Evolutionary conservation across 2,329 filamentous ascomycete genomes (phyloP).

Genomic region (Aphanoascus verrucosus): DNA sequence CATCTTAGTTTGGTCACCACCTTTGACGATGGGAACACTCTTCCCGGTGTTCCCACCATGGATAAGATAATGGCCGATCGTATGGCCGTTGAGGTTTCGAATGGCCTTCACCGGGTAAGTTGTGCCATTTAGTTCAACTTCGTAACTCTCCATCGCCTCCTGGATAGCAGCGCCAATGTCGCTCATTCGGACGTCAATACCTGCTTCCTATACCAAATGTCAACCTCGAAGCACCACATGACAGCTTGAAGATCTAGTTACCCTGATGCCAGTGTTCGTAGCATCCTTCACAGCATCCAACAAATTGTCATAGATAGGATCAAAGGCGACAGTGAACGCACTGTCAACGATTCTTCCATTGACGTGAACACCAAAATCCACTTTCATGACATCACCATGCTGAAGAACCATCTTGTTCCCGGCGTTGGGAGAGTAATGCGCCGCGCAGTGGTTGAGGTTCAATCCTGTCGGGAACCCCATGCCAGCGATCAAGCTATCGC

Average conservation of each 20-base stretch:
- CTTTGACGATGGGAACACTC: slow-evolving; percentile 88
- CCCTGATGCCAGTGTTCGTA: slow-evolving; percentile 63
- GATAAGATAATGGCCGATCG: slow-evolving; percentile 78
- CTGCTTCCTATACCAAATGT: slow-evolving; percentile 53
- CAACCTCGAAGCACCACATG: slow-evolving; percentile 7
- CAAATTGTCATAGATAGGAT: slow-evolving; percentile 58
- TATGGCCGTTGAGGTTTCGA: slow-evolving; percentile 79
- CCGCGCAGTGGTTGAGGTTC: slow-evolving; percentile 73
- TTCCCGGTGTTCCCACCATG: slow-evolving; percentile 82
- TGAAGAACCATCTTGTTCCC: slow-evolving; percentile 65
- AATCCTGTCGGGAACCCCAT: slow-evolving; percentile 82
- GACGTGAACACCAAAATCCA: slow-evolving; percentile 61
- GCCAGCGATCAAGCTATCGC: slow-evolving; percentile 65
- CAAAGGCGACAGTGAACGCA: slow-evolving; percentile 59
- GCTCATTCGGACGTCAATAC: slow-evolving; percentile 80
- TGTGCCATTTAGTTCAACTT: slow-evolving; percentile 69
- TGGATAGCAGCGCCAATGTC: slow-evolving; percentile 78
- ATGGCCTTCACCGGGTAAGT: slow-evolving; percentile 75
- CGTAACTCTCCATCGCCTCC: slow-evolving; percentile 87
- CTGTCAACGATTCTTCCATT: slow-evolving; percentile 62
- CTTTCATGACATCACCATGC: slow-evolving; percentile 60
- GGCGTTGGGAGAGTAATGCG: slow-evolving; percentile 78
- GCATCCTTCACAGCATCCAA: slow-evolving; percentile 56
- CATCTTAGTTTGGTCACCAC: slow-evolving; percentile 84
- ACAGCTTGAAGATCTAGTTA: slow-evolving; percentile 22